Evolutionary conservation across 1,139 yeast species (phyloP), one percentile per base, ranked within the genome.

Genomic region (Taphrina sp.): DNA sequence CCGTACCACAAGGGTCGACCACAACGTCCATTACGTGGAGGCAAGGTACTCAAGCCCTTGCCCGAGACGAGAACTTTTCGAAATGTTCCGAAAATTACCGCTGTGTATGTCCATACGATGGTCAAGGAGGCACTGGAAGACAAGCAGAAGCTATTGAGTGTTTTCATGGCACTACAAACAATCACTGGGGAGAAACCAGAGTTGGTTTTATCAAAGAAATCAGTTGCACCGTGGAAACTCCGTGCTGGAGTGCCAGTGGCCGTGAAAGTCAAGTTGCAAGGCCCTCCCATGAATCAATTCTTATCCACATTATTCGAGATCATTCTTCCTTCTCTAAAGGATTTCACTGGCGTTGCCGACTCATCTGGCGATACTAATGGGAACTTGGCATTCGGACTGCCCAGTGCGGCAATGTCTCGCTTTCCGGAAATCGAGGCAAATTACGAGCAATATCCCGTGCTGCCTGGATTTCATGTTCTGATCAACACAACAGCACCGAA

Each of bases 381-480:
- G 56, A 87, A 88, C 69, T 78, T 94, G 60, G 78, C 95, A 16
- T 83, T 94, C 67, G 96, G 96, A 41, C 73, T 94, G 63, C 80
- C 79, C 46, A 80, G 88, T 1, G 88, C 84, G 58, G 89, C 87
- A 65, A 81, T 86, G 58, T 80, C 81, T 66, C 78, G 76, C 65
- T 94, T 94, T 77, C 98, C 99, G 1, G 98, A 94, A 71, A 81
- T 94, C 61, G 96, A 90, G 68, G 80, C 83, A 59, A 89, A 85
- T 72, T 92, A 85, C 69, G 98, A 90, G 69, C 75, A 85, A 64
- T 92, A 92, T 85, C 94, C 95, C 43, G 80, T 77, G 64, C 80
- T 90, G 53, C 87, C 82, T 69, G 97, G 96, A 60, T 78, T 92
- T 74, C 85, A 89, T 67, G 77, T 92, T 58, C 86, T 90, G 41